Base-by-base conservation (phyloP, 139 green algal species). In the Chlorella sp. region DNA sequence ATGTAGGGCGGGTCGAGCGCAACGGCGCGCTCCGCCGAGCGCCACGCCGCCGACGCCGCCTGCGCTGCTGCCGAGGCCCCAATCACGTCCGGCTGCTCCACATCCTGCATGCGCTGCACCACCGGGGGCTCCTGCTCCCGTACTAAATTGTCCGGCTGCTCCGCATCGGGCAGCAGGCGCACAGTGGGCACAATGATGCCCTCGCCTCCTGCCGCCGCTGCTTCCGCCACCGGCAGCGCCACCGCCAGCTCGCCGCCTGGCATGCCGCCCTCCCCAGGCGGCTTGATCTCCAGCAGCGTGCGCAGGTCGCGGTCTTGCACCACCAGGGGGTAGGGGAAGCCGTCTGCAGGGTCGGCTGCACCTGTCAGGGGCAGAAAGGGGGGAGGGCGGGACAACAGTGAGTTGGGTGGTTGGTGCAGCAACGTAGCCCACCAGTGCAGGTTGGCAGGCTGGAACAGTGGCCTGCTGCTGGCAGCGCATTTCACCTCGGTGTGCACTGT, bases 281-380 rank as follows among this genome's bases (percentile, higher is more conserved):
- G 82, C 60, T 60, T 75, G 30, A 90, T 88, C 69, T 90, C 87
- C 60, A 90, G 70, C 44, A 90, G 23, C 30, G 76, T 85, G 67
- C 87, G 76, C 64, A 90, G 57, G 60, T 90, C 87, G 28, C 28
- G n/a, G 82, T 90, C 87, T 47, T 90, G 87, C 47, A 90, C 82
- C 7, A 90, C 30, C 60, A 90, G 63, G 28, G 87, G 87, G 78
- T 87, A 90, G 30, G 82, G 74, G 12, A 56, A 32, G 57, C 70
- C 82, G 2, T 90, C 87, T 21, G 76, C 79, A 23, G 87, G 74
- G 78, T 88, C 70, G 57, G 83, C 83, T 18, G 3, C 6, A 21
- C 87, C 86, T 81, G 73, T 41, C 65, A 28, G 26, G 41, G 30
- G 68, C 17, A 36, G 34, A 30, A 30, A 23, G 38, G 18, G 51